Conservation (phyloP, 805 yeast species). For the Starmerella vaccinii region DNA sequence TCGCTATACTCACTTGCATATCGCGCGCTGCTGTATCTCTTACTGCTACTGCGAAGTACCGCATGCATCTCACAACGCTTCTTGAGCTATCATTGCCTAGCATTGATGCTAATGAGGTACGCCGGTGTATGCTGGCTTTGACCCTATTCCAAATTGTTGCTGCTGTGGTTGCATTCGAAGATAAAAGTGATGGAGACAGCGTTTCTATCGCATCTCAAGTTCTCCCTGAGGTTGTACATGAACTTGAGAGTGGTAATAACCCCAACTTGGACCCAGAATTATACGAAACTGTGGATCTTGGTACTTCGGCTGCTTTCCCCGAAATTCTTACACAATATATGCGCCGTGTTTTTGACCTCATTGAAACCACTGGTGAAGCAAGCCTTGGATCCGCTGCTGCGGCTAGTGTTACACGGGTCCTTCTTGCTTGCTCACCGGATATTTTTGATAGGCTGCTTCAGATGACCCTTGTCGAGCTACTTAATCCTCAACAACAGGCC, state of each 20-base stretch:
- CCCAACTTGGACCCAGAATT: conserved; percentile 28
- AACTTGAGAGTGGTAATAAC: conserved; percentile 3
- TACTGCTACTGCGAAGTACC: conserved; percentile 48
- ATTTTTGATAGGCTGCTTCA: conserved; percentile 26
- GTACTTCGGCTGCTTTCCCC: conserved; percentile 63
- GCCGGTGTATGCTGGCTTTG: conserved; percentile 57
- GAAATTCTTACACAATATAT: conserved; percentile 48
- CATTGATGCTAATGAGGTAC: conserved; percentile 78
- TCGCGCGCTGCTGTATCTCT: conserved; percentile 58
- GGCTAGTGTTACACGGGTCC: conserved; percentile 15
- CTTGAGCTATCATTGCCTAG: conserved; percentile 64
- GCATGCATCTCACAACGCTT: conserved; percentile 72
- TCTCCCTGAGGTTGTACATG: conserved; percentile 17
- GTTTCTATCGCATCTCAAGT: conserved; percentile 12
- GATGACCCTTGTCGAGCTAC: conserved; percentile 41
- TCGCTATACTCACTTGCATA: conserved; percentile 58
- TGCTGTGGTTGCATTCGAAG: conserved; percentile 60
- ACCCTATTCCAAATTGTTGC: conserved; percentile 61
- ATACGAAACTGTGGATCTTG: conserved; percentile 50
- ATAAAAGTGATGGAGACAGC: conserved; percentile 33
- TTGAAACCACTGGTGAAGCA: conserved; percentile 41
- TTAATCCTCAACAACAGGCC: conserved; percentile 44
- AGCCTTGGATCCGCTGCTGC: conserved; percentile 13
- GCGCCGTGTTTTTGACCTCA: conserved; percentile 48
- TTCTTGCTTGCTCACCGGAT: conserved; percentile 24